Conservation (phyloP, 208 protist species). For the Strigomonas galati region DNA sequence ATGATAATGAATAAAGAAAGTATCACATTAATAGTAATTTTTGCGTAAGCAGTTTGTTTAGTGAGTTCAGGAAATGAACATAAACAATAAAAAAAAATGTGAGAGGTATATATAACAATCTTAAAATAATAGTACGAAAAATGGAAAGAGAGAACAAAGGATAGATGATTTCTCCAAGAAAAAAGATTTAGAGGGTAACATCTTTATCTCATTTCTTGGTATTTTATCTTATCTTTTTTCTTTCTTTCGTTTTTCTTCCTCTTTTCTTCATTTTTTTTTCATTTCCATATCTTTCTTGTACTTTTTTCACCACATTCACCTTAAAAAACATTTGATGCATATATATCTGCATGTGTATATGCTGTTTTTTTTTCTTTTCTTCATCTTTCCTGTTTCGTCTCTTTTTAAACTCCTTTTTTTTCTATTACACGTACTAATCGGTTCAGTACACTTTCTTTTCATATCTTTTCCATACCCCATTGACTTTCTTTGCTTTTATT, state of each 20-base stretch:
- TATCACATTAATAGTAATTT: too few relatives aligned
- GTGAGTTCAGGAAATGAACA: too few relatives aligned
- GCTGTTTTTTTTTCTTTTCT: neutral
- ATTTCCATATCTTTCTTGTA: conserved; percentile 5
- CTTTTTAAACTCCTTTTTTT: neutral
- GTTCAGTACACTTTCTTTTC: neutral
- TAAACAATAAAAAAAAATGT: too few relatives aligned
- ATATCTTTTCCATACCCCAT: neutral
- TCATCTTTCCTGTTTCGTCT: neutral
- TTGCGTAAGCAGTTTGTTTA: too few relatives aligned
- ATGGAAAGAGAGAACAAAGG: too few relatives aligned
- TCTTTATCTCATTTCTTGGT: neutral
- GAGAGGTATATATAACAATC: too few relatives aligned
- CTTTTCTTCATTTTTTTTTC: neutral
- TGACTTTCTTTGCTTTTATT: neutral
- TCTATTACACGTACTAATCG: neutral
- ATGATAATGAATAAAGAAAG: too few relatives aligned
- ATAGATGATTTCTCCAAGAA: too few relatives aligned
- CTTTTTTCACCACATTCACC: conserved; percentile 11
- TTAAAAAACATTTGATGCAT: neutral
- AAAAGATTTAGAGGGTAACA: neutral
- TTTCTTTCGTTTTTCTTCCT: neutral
- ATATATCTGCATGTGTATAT: neutral
- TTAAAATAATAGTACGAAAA: neutral
- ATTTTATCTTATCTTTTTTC: conserved; percentile 1